A percentile compares a stretch with the other conserved stretches of the same genome.
These are phyloP conservation scores for Wickerhamomyces sp. DNA, from an alignment of 1,139 yeast species.

Conservation along the genomic window DNA sequence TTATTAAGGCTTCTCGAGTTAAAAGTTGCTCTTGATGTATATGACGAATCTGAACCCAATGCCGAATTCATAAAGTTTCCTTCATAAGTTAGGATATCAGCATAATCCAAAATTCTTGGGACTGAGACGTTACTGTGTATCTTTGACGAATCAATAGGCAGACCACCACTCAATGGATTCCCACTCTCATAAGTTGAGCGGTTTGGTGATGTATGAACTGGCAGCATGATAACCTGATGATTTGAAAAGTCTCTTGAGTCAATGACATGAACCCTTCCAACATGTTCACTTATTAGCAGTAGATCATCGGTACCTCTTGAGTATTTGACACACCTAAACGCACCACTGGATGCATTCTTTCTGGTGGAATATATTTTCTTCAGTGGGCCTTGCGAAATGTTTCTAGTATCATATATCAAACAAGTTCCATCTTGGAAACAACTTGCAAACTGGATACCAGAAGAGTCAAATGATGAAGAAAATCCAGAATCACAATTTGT, in stretches of 20 bases:
- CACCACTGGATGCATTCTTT: slow-evolving; percentile 39
- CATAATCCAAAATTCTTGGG: slow-evolving; percentile 23
- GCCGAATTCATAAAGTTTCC: slow-evolving; percentile 7
- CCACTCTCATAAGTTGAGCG: slow-evolving; percentile 6
- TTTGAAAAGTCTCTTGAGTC: slow-evolving; percentile 69
- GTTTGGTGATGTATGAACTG: slow-evolving; percentile 26
- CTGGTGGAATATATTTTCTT: slow-evolving; percentile 58
- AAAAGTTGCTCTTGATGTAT: slow-evolving; percentile 5
- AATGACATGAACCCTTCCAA: slow-evolving; percentile 77
- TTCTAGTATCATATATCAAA: slow-evolving; percentile 70
- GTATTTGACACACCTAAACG: slow-evolving; percentile 49
- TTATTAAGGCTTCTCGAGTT: slow-evolving; percentile 19
- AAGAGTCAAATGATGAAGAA: slow-evolving; percentile 72
- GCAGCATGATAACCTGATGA: slow-evolving; percentile 70
- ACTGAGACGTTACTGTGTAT: slow-evolving; percentile 5
- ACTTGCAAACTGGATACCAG: slow-evolving; percentile 69
- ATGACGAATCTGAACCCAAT: neutral
- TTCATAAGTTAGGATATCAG: slow-evolving; percentile 20
- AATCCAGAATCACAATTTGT: slow-evolving; percentile 77
- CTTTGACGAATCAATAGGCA: neutral
- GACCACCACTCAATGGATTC: slow-evolving; percentile 2
- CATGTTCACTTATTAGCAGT: slow-evolving; percentile 75
- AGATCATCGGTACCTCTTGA: slow-evolving; percentile 71
- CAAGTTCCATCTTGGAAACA: slow-evolving; percentile 86
- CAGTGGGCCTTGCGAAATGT: slow-evolving; percentile 42